phyloP scores from a whole-genome alignment of 2,329 filamentous ascomycete species.

The Colletotrichum tabaci region DNA sequence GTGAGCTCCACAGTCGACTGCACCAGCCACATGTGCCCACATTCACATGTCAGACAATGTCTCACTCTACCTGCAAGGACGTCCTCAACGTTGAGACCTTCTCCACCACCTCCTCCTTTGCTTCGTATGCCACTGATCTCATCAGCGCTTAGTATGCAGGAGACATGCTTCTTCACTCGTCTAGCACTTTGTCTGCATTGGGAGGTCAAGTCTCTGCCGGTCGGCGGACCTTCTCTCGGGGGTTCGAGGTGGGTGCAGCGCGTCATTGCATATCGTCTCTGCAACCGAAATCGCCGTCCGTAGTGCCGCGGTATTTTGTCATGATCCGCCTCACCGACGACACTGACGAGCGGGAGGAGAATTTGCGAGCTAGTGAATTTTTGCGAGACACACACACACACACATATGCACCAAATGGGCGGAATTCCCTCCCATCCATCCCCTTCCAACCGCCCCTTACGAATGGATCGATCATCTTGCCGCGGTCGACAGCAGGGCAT shows the following conservation, averaged over 20 bases:
- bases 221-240: neutral
- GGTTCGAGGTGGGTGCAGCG: too few species aligned
- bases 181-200: neutral
- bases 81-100: conserved; percentile 33
- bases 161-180: neutral
- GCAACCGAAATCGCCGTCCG: neutral
- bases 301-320: conserved; percentile 1
- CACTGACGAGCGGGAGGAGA: neutral
- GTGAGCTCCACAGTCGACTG: neutral
- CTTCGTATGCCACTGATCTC: conserved; percentile 17
- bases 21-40: conserved; percentile 35
- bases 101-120: neutral
- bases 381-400: neutral
- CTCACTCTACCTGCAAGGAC: conserved; percentile 19
- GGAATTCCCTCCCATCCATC: neutral
- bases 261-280: conserved; percentile 14
- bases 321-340: neutral
- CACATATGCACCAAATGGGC: neutral
- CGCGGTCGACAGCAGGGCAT: neutral
- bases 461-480: neutral
- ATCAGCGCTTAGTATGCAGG: conserved; percentile 2
- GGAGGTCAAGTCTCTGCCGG: neutral
- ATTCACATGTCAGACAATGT: conserved; percentile 40
- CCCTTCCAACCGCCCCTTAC: conserved; percentile 11
- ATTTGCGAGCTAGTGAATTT: neutral